phyloP scores from a whole-genome alignment of 2,329 filamentous ascomycete species.

The Bipolaris victoriae region DNA sequence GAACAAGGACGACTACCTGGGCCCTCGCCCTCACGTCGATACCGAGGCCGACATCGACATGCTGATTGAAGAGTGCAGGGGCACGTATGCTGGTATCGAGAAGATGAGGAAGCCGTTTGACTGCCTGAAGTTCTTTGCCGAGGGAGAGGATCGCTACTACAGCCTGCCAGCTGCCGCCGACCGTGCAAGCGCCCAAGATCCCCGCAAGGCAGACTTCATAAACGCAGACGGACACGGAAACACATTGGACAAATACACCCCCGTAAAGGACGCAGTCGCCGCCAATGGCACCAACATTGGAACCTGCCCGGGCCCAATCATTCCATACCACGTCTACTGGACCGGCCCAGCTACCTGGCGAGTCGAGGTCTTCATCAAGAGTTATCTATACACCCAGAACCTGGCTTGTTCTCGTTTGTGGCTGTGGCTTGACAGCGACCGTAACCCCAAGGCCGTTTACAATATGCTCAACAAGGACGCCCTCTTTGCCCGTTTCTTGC shows the following conservation, averaged over 20 bases:
- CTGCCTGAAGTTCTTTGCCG: constrained; percentile 59
- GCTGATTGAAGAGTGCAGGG: constrained; percentile 60
- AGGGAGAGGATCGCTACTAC: constrained; percentile 59
- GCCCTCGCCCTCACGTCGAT: constrained; percentile 58
- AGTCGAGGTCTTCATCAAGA: constrained; percentile 63
- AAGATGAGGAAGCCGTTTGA: constrained; percentile 62
- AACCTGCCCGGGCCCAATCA: constrained; percentile 61
- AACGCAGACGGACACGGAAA: constrained; percentile 53
- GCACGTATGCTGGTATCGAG: constrained; percentile 59
- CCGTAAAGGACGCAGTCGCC: constrained; percentile 43
- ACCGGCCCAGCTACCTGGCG: constrained; percentile 63
- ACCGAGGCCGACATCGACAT: constrained; percentile 60
- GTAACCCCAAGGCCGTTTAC: constrained; percentile 57
- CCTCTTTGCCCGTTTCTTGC: constrained; percentile 60
- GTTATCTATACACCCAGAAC: constrained; percentile 63
- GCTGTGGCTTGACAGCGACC: constrained; percentile 62
- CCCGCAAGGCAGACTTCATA: constrained; percentile 51
- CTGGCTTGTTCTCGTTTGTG: constrained; percentile 60
- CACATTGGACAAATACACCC: constrained; percentile 46
- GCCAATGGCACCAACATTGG: constrained; percentile 53
- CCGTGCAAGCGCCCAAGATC: constrained; percentile 52
- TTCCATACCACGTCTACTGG: constrained; percentile 64
- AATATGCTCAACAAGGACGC: constrained; percentile 60
- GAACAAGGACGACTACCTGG: constrained; percentile 60
- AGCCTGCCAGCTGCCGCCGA: constrained; percentile 51